Evolutionary conservation across 2,329 filamentous ascomycete species (phyloP).

Genomic region (Tolypocladium tundrense): DNA sequence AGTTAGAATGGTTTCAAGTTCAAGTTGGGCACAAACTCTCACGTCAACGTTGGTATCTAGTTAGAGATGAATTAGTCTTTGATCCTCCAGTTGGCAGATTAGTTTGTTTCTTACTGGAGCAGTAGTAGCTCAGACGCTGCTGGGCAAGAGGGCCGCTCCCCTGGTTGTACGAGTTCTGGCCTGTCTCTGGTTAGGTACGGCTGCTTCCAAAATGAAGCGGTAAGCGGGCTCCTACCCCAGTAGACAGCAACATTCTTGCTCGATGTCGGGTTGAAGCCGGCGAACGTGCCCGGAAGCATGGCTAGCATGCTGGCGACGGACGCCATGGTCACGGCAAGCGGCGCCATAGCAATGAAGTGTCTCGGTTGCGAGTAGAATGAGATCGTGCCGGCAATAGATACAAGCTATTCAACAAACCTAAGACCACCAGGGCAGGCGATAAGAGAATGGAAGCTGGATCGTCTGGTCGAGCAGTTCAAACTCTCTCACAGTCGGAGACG

Average conservation of each 20-base stretch:
- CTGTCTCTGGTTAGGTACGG: slow-evolving; percentile 8
- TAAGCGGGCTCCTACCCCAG: slow-evolving; percentile 39
- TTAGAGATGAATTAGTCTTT: not conserved
- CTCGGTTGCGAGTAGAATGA: not conserved
- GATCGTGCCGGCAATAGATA: not conserved
- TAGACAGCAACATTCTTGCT: slow-evolving; percentile 52
- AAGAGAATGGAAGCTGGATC: not conserved
- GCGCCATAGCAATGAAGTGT: not conserved
- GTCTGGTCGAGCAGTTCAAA: not conserved
- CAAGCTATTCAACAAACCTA: not conserved
- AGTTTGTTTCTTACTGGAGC: slow-evolving; percentile 35
- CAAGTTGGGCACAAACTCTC: slow-evolving; percentile 5
- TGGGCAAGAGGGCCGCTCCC: slow-evolving; percentile 35
- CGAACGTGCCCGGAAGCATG: slow-evolving; percentile 19
- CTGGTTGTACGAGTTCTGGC: slow-evolving; percentile 50
- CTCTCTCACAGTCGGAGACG: not conserved
- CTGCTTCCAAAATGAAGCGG: not conserved
- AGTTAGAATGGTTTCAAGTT: not conserved
- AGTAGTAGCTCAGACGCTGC: slow-evolving; percentile 47
- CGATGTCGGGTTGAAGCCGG: slow-evolving; percentile 34
- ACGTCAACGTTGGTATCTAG: slow-evolving; percentile 36
- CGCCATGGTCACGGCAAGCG: slow-evolving; percentile 5
- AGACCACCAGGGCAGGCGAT: not conserved
- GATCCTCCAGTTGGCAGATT: not conserved
- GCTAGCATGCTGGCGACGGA: slow-evolving; percentile 11